Conservation (phyloP, 106 monocot genomes). For the Dioscorea dumetorum region DNA sequence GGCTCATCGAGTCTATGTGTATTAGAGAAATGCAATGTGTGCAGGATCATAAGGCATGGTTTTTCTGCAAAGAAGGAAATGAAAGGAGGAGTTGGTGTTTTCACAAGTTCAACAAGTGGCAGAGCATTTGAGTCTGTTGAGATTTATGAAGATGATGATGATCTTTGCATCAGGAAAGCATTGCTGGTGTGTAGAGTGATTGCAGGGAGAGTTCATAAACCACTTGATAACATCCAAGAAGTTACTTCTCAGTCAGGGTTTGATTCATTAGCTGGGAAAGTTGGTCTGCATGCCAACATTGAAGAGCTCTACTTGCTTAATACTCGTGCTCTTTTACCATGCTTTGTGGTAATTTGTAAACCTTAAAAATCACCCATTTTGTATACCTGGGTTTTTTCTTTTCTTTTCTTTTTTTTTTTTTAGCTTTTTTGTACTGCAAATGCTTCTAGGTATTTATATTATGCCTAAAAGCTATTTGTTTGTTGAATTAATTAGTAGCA, state of each 20-base stretch:
- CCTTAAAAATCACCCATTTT: slow-evolving; percentile 14
- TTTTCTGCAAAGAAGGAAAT: slow-evolving; percentile 59
- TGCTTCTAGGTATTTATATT: no score
- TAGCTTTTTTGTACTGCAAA: no score
- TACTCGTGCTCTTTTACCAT: slow-evolving; percentile 62
- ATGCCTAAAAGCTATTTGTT: no score
- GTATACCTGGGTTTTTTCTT: no score
- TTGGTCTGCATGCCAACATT: slow-evolving; percentile 70
- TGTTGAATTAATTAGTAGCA: no score
- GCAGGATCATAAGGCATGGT: slow-evolving; percentile 66
- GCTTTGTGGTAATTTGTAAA: slow-evolving; percentile 83
- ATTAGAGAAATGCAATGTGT: slow-evolving; percentile 66
- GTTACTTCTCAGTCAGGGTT: slow-evolving; percentile 32
- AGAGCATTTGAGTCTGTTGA: slow-evolving; percentile 73
- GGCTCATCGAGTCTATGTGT: slow-evolving; percentile 66
- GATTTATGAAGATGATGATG: slow-evolving; percentile 25
- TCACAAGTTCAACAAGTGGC: slow-evolving; percentile 85
- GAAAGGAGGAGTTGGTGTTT: slow-evolving; percentile 63
- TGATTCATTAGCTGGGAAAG: slow-evolving; percentile 77
- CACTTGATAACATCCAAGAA: slow-evolving; percentile 72
- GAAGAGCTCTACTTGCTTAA: slow-evolving; percentile 85
- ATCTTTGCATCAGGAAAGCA: slow-evolving; percentile 34
- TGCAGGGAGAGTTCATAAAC: slow-evolving; percentile 84
- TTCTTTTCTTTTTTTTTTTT: no score
- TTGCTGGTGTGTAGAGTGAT: slow-evolving; percentile 86